These are phyloP conservation scores for Centaurea solstitialis DNA, from an alignment of 129 eudicot genomes.

Conservation along the genomic window DNA sequence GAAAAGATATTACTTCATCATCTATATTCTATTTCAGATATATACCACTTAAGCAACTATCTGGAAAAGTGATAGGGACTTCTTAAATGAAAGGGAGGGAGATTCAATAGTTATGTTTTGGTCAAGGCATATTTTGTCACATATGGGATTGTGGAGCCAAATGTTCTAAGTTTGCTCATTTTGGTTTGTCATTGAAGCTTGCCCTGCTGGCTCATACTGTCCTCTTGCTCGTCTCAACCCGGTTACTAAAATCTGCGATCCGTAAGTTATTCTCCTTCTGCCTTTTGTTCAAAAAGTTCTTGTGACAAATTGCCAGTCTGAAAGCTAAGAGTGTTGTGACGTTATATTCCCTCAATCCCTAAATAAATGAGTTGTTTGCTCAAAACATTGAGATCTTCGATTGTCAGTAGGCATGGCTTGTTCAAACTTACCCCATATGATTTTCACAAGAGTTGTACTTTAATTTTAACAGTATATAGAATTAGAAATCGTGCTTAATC, in stretches of 20 bases:
- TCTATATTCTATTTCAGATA: not conserved
- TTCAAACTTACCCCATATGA: not conserved
- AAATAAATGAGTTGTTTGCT: not conserved
- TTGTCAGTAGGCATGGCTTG: not conserved
- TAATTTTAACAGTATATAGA: not conserved
- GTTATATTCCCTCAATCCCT: not conserved
- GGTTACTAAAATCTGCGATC: slow-evolving; percentile 77
- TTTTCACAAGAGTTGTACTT: not conserved
- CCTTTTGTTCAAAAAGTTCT: not conserved
- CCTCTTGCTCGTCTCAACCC: slow-evolving; percentile 74
- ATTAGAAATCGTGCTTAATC: not conserved
- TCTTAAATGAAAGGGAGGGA: not conserved
- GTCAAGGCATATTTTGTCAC: not conserved
- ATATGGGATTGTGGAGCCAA: not conserved
- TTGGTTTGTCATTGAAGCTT: slow-evolving; percentile 52
- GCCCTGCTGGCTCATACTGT: slow-evolving; percentile 86
- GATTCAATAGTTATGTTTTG: not conserved
- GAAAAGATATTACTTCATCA: not conserved
- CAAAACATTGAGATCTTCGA: not conserved
- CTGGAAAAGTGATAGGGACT: not conserved
- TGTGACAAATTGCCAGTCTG: not conserved
- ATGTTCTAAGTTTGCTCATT: slow-evolving; percentile 29
- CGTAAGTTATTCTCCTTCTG: slow-evolving; percentile 57
- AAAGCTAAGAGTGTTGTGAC: not conserved
- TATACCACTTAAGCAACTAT: not conserved